Base-by-base conservation (phyloP, 208 protist genomes). In the Acanthamoeba sp. region DNA sequence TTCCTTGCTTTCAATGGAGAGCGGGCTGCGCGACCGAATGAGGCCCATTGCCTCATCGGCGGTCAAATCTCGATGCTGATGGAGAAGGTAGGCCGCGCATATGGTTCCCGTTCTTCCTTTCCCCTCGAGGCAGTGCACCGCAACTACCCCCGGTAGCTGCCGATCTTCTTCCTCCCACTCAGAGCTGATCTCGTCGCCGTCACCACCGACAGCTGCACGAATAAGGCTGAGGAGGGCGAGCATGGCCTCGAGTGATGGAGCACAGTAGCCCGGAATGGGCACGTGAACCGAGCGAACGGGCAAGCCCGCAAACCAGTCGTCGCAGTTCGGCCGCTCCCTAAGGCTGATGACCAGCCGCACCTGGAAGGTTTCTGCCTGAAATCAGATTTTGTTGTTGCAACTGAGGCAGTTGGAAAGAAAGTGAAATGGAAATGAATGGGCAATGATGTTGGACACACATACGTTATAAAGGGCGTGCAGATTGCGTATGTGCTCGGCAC, bases 81-180 rank as follows among this genome's bases (percentile, higher is more conserved):
- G 29, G 29, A 89, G 45, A 1, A 89, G 20, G 32, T 89, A 66
- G n/a, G 82, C 82, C 32, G 82, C 82, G 29, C 45, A 69, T 27
- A 89, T 40, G 32, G 82, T 89, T 3, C 82, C 82, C 52, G 50
- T 89, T 18, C 82, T 59, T 20, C 82, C 82, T 50, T 89, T 89
- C 22, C 82, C 82, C 45, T 59, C 82, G 7, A 89, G 45, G 18
- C 82, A 89, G 52, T 89, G 82, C 34, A 66, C n/a, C n/a, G n/a
- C n/a, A n/a, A n/a, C n/a, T n/a, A n/a, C n/a, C n/a, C n/a, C n/a
- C n/a, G n/a, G n/a, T n/a, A n/a, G n/a, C n/a, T n/a, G n/a, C n/a
- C n/a, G n/a, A n/a, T n/a, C n/a, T n/a, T n/a, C n/a, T n/a, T n/a
- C n/a, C n/a, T n/a, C n/a, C n/a, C n/a, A n/a, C n/a, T n/a, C n/a